These are phyloP conservation scores for Diplodia mutila DNA, from an alignment of 2,329 filamentous ascomycete species.

Conservation along the genomic window DNA sequence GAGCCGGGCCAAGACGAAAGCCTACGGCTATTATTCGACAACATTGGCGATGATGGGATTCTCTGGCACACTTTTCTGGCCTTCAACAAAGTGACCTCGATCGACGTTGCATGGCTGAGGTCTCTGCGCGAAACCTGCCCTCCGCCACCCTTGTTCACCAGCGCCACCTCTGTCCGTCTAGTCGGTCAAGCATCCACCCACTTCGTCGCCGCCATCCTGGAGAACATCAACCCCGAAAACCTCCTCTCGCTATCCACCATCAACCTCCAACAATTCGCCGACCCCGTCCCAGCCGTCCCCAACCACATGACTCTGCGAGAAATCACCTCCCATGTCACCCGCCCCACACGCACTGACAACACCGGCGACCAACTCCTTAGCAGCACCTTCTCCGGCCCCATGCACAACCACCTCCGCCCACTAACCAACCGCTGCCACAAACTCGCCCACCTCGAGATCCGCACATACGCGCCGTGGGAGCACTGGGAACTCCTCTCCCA, in stretches of 20 bases:
- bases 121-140: neutral
- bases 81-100: neutral
- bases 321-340: neutral
- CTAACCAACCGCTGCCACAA: neutral
- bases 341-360: no score
- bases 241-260: neutral
- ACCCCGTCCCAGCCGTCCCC: neutral
- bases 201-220: neutral
- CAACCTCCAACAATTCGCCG: constrained; percentile 14
- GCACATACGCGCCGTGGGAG: constrained; percentile 14
- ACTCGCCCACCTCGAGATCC: constrained; percentile 9
- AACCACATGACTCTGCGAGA: neutral
- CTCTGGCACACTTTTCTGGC: neutral
- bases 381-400: neutral
- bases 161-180: neutral
- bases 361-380: neutral
- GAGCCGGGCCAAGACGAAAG: neutral
- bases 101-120: constrained; percentile 11
- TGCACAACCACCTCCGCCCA: neutral
- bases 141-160: constrained; percentile 1
- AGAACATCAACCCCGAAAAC: neutral
- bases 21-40: neutral
- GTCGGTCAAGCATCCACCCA: constrained; percentile 3
- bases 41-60: neutral
- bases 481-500: neutral